Evolutionary conservation across 805 yeast species (phyloP), one percentile per base, ranked within the genome.

Genomic region (Yueomyces sp.): DNA sequence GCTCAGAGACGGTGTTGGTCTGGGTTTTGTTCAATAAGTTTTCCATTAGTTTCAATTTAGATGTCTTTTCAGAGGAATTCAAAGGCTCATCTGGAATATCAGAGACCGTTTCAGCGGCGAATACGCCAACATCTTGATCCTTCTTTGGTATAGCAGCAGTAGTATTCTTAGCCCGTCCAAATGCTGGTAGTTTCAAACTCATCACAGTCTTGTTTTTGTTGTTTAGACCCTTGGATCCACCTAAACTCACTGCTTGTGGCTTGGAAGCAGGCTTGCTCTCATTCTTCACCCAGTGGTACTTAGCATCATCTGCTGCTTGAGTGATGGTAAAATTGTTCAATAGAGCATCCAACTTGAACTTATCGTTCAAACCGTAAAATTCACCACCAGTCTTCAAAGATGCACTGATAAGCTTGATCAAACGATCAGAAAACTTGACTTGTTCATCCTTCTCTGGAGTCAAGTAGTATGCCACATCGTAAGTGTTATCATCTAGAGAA

Each of bases 241-340:
- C 37, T 34, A 19, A 28, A 26, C 34, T 30, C 4, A 42, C 38
- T 5, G 34, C 19, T 6, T 6, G 6, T 3, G 6, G 4, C 32
- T 63, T 62, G 39, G 63, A 42, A 34, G 53, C 48, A 31, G 56
- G 47, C 26, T 57, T 58, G 3, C 64, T 59, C 29, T 61, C 65
- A 4, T 83, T 81, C 56, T 73, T 79, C 9, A 65, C 51, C 87
- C 88, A 83, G 38, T 52, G 54, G 28, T 68, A 63, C 28, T 57
- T 59, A 12, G 49, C 53, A 4, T 69, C 63, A n/a, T 40, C 44
- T 2, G 26, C 39, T 8, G 34, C 27, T 19, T 28, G 26, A 7
- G 38, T 38, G 5, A 59, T 49, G 30, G 74, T 62, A 49, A 83
- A 80, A 0, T 88, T 90, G 32, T 72, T 69, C 68, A 79, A 69